Evolutionary conservation across 2,329 filamentous ascomycete genomes (phyloP).

Genomic region (Blumeria graminis): DNA sequence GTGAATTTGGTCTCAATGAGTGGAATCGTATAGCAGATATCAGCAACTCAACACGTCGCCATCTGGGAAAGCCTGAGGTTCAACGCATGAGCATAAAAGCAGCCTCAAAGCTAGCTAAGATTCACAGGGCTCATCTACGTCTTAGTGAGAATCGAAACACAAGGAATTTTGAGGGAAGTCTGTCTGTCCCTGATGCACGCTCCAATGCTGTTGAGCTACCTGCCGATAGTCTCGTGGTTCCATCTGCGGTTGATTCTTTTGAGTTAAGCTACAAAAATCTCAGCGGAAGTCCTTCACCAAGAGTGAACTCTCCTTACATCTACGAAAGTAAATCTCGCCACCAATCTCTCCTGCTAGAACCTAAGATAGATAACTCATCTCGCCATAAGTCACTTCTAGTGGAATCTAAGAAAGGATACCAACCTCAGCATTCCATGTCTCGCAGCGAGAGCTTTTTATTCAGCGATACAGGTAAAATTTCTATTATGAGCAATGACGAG

Average conservation of each 20-base stretch:
- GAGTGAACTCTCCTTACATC: not conserved
- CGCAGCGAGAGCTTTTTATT: slow-evolving; percentile 26
- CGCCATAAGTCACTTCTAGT: slow-evolving; percentile 16
- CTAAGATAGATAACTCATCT: slow-evolving; percentile 14
- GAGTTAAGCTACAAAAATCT: slow-evolving; percentile 13
- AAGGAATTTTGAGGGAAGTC: not conserved
- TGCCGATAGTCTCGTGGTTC: slow-evolving; percentile 19
- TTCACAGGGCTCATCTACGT: slow-evolving; percentile 41
- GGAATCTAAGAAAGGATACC: slow-evolving; percentile 31
- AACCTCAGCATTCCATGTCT: slow-evolving; percentile 20
- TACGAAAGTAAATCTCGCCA: not conserved
- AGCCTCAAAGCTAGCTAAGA: slow-evolving; percentile 60
- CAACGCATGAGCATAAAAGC: slow-evolving; percentile 56
- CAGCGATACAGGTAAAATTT: slow-evolving; percentile 43
- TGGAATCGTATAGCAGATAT: slow-evolving; percentile 90
- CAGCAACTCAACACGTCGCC: slow-evolving; percentile 71
- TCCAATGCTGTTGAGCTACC: slow-evolving; percentile 28
- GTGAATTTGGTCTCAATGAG: slow-evolving; percentile 97
- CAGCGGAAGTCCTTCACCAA: slow-evolving; percentile 8
- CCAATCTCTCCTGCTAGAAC: not conserved
- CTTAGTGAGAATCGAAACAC: slow-evolving; percentile 4
- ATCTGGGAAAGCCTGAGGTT: slow-evolving; percentile 48
- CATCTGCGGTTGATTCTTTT: slow-evolving; percentile 14
- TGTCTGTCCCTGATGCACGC: slow-evolving; percentile 16
- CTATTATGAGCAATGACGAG: slow-evolving; percentile 35